Conservation (phyloP, 1,284 basidiomycete species). For the Ustanciosporium gigantosporum region DNA sequence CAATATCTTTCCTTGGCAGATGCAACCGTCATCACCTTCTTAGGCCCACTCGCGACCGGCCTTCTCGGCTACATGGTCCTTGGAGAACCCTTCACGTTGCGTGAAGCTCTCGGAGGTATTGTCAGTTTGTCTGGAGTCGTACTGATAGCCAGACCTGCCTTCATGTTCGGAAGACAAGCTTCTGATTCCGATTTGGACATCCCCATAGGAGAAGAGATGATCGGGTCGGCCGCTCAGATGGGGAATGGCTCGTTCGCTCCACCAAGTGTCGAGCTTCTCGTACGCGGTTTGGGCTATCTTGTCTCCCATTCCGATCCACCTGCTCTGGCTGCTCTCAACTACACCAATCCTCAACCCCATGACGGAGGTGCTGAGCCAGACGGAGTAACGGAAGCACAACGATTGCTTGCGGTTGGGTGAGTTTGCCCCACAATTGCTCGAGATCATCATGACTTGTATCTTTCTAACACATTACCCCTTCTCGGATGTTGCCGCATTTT, state of each 20-base stretch:
- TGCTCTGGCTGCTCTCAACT: not conserved
- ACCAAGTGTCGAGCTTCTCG: not conserved
- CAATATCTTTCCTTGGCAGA: constrained; percentile 74
- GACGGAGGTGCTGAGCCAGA: not conserved
- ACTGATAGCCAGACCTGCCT: constrained; percentile 63
- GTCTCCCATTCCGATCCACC: too few relatives aligned
- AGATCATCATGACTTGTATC: not conserved
- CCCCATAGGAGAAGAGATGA: constrained; percentile 1
- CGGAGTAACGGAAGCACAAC: constrained; percentile 62
- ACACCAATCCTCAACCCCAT: not conserved
- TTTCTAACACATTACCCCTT: not conserved
- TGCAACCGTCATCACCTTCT: constrained; percentile 75
- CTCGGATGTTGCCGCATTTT: not conserved
- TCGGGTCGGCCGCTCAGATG: too few relatives aligned
- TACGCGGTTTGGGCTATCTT: not conserved
- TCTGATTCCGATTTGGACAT: constrained; percentile 23
- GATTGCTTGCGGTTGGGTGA: constrained; percentile 67
- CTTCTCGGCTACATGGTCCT: constrained; percentile 73
- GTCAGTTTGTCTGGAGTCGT: constrained; percentile 69
- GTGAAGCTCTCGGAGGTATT: constrained; percentile 71
- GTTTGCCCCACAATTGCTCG: too few relatives aligned
- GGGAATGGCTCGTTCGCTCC: not conserved
- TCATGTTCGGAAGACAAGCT: constrained; percentile 31
- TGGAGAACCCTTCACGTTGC: constrained; percentile 69
- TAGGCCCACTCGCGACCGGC: constrained; percentile 72